phyloP scores from a whole-genome alignment of 2,329 filamentous ascomycete species.

The Trichoderma semiorbis region DNA sequence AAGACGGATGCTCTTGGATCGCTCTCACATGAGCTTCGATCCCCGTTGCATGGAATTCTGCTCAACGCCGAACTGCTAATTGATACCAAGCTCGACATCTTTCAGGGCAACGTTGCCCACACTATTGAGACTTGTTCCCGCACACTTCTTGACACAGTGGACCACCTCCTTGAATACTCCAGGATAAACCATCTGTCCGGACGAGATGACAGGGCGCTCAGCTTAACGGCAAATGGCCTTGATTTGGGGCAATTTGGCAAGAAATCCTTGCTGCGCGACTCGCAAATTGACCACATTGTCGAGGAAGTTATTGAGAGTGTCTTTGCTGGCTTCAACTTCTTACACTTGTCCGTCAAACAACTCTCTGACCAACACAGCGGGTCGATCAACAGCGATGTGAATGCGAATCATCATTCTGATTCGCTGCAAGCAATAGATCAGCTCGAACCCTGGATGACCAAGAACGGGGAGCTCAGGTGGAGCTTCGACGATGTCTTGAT shows the following conservation, averaged over 20 bases:
- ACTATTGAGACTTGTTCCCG: constrained; percentile 50
- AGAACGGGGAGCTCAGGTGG: background rate
- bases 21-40: constrained; percentile 59
- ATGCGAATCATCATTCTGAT: constrained; percentile 27
- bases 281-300: constrained; percentile 38
- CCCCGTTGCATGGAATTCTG: constrained; percentile 58
- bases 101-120: constrained; percentile 45
- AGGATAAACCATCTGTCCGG: constrained; percentile 46
- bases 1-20: constrained; percentile 59
- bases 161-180: constrained; percentile 52
- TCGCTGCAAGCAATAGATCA: constrained; percentile 31
- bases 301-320: constrained; percentile 49
- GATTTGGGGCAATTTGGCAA: constrained; percentile 14
- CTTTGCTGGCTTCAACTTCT: constrained; percentile 43
- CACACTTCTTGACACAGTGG: constrained; percentile 52
- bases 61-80: constrained; percentile 51
- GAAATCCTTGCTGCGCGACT: constrained; percentile 24
- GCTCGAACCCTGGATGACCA: constrained; percentile 17
- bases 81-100: constrained; percentile 46
- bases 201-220: background rate
- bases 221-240: background rate
- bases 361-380: constrained; percentile 16
- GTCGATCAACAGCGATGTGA: constrained; percentile 14
- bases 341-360: constrained; percentile 26
- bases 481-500: constrained; percentile 26